Evolutionary conservation across 257 asterid genomes (phyloP), one percentile per base, ranked within the genome.

Genomic region (Solanum habrochaites): DNA sequence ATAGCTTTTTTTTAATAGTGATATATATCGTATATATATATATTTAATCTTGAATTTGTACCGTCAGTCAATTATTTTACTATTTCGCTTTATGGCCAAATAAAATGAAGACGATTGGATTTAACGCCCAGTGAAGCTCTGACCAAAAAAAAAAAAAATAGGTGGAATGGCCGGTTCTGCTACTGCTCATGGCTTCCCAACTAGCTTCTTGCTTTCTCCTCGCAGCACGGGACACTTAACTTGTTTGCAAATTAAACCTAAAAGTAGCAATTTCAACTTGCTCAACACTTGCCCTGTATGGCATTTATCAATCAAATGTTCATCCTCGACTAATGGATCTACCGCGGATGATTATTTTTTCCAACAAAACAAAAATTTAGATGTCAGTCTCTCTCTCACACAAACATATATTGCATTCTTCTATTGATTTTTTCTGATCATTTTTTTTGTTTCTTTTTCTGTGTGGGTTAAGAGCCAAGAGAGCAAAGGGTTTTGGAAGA

Each of bases 401-500:
- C 39, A 4, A 1, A 49, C 60, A 49, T 20, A 15, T 20, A 49
- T 49, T 45, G 2, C 67, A 78, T 82, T n/a, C 69, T 49, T 5
- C 56, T 49, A 21, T 43, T 6, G 21, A 10, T 58, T 8, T 58
- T 8, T 25, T 8, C 58, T 21, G 8, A 52, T 13, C 15, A 32
- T 0, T 32, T 49, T 32, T 5, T 56, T 3, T 32, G n/a, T 15
- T 1, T 73, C 16, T 15, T 45, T 81, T 86, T 83, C 69, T 27
- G 66, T 23, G 84, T 27, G 40, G 16, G 15, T 7, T 78, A 58
- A 88, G 90, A 89, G 69, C 83, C 86, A 82, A 83, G 89, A 86
- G 49, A 85, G 25, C 20, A 72, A 40, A 75, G 91, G 91, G 66
- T 86, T 91, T 67, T 91, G 91, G 91, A 90, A 82, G 89, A 90